Evolutionary conservation across 106 monocot species (phyloP).

Genomic region (Iris macrosiphon): DNA sequence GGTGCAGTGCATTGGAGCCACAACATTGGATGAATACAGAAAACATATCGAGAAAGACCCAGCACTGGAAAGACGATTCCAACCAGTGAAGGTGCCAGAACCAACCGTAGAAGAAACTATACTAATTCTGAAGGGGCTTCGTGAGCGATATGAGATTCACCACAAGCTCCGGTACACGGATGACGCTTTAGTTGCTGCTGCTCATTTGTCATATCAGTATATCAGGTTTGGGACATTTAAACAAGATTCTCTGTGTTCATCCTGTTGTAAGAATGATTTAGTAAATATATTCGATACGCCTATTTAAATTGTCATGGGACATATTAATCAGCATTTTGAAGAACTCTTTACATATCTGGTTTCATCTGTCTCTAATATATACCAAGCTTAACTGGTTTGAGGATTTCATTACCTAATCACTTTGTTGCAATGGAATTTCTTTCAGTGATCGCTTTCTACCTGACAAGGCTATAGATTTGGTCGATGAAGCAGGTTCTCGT

Average conservation of each 20-base stretch:
- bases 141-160: conserved; percentile 27
- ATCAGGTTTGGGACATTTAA: conserved; percentile 13
- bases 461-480: conserved; percentile 81
- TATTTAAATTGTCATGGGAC: not conserved
- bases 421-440: not conserved
- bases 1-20: conserved; percentile 26
- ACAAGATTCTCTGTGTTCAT: not conserved
- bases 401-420: not conserved
- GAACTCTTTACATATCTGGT: not conserved
- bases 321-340: not conserved
- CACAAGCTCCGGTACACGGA: conserved; percentile 31
- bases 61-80: conserved; percentile 26
- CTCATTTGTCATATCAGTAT: conserved; percentile 26
- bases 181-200: conserved; percentile 27
- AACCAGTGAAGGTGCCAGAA: conserved; percentile 28
- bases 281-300: not conserved
- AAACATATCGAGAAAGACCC: conserved; percentile 34
- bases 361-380: not conserved
- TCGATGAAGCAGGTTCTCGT: conserved; percentile 84
- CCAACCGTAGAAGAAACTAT: conserved; percentile 29
- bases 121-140: conserved; percentile 22
- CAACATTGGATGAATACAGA: conserved; percentile 26
- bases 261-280: not conserved
- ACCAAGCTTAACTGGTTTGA: not conserved
- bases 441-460: conserved; percentile 74